phyloP scores from a whole-genome alignment of 148 eudicot genomes.

The Diospyros kaki region DNA sequence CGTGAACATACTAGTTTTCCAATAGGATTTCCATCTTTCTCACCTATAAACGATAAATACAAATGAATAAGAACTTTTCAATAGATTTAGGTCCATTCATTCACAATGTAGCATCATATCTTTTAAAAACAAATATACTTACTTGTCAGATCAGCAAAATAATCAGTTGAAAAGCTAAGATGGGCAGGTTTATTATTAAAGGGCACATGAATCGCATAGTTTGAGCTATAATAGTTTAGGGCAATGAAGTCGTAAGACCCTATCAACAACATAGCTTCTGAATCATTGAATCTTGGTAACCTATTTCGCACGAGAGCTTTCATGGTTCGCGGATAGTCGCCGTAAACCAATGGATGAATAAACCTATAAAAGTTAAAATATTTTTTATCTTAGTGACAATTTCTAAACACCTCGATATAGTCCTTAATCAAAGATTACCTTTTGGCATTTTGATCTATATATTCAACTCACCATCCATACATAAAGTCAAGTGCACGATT shows the following conservation, averaged over 20 bases:
- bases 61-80: neutral
- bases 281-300: neutral
- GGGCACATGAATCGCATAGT: neutral
- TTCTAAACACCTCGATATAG: too few relatives aligned
- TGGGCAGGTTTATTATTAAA: neutral
- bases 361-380: too few relatives aligned
- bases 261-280: neutral
- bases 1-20: neutral
- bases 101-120: neutral
- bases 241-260: conserved; percentile 3
- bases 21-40: neutral
- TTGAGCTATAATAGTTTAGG: neutral
- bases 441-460: neutral
- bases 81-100: neutral
- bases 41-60: neutral
- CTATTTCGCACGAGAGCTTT: neutral
- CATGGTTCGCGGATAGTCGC: neutral
- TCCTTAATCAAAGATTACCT: neutral
- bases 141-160: neutral
- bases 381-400: too few relatives aligned
- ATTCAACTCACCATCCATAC: conserved; percentile 49
- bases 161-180: neutral
- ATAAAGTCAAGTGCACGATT: conserved; percentile 46
- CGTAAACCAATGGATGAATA: too few relatives aligned
- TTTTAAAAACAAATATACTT: neutral